Evolutionary conservation across 805 yeast genomes (phyloP).

Genomic region (Teunomyces cretensis): DNA sequence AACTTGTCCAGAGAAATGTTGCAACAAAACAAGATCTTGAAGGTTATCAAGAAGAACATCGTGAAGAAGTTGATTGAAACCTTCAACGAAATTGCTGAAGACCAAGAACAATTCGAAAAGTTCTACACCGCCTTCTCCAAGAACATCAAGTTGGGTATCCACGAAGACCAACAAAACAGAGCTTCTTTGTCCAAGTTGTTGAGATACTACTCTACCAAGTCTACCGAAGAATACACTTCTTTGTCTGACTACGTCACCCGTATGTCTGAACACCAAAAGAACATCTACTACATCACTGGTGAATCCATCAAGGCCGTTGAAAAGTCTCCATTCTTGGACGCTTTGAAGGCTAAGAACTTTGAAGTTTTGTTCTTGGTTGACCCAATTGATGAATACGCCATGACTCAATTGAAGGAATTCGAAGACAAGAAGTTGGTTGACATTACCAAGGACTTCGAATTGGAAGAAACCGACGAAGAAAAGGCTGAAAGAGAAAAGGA

Average conservation of each 20-base stretch:
- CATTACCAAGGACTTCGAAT: conserved; percentile 98
- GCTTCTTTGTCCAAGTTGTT: conserved; percentile 89
- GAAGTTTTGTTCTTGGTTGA: conserved; percentile 97
- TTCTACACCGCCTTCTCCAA: conserved; percentile 97
- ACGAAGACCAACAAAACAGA: conserved; percentile 99
- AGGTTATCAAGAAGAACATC: conserved; percentile 98
- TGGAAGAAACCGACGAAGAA: conserved; percentile 98
- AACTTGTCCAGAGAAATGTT: conserved; percentile 99
- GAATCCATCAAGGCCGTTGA: conserved; percentile 96
- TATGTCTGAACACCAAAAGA: conserved; percentile 99
- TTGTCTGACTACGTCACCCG: conserved; percentile 96
- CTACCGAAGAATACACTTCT: conserved; percentile 90
- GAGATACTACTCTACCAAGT: conserved; percentile 96
- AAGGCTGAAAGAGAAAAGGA: conserved; percentile 92
- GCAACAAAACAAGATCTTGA: conserved; percentile 99
- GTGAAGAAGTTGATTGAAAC: conserved; percentile 98
- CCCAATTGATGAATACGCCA: conserved; percentile 99
- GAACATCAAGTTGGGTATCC: conserved; percentile 98
- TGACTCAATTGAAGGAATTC: conserved; percentile 98
- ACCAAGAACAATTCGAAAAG: conserved; percentile 96
- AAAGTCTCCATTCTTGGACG: conserved; percentile 98
- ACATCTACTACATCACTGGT: conserved; percentile 99
- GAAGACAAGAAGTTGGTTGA: conserved; percentile 99
- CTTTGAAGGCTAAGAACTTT: conserved; percentile 95
- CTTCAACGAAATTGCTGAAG: conserved; percentile 99